These are phyloP conservation scores for Pichia heedii DNA, from an alignment of 805 yeast species.

Conservation along the genomic window DNA sequence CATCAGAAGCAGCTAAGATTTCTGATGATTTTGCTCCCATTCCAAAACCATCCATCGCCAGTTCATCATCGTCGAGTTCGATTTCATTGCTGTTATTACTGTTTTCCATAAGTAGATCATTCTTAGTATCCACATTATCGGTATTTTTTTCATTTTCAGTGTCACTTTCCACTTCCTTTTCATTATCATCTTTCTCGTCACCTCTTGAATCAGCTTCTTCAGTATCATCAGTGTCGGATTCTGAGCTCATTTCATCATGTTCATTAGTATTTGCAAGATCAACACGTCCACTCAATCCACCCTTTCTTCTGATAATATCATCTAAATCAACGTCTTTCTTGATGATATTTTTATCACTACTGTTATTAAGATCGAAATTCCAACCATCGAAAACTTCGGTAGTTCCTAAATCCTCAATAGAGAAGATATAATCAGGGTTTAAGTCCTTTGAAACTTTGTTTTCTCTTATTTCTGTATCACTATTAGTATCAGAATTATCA, in stretches of 20 bases:
- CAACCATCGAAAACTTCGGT: slow-evolving; percentile 57
- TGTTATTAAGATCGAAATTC: slow-evolving; percentile 60
- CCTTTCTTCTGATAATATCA: slow-evolving; percentile 76
- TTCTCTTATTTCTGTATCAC: slow-evolving; percentile 27
- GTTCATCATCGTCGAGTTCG: slow-evolving; percentile 27
- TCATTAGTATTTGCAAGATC: slow-evolving; percentile 23
- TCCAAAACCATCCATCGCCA: slow-evolving; percentile 36
- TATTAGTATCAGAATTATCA: slow-evolving; percentile 13
- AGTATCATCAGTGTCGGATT: slow-evolving; percentile 26
- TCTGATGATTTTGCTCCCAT: slow-evolving; percentile 23
- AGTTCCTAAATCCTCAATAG: slow-evolving; percentile 34
- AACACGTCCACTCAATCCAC: slow-evolving; percentile 40
- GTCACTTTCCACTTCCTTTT: slow-evolving; percentile 17
- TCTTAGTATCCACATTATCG: no score
- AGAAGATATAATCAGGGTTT: slow-evolving; percentile 68
- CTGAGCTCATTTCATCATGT: slow-evolving; percentile 33
- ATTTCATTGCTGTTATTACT: no score
- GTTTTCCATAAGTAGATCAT: no score
- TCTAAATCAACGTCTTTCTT: slow-evolving; percentile 76
- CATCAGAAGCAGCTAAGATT: slow-evolving; percentile 16
- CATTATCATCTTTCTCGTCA: neutral
- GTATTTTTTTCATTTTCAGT: slow-evolving; percentile 23
- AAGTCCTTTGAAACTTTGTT: slow-evolving; percentile 44
- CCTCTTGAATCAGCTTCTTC: slow-evolving; percentile 26
- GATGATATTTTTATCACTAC: slow-evolving; percentile 11